Evolutionary conservation across 2,329 filamentous ascomycete species (phyloP), one percentile per base, ranked within the genome.

Genomic region (Alternaria infectoria): DNA sequence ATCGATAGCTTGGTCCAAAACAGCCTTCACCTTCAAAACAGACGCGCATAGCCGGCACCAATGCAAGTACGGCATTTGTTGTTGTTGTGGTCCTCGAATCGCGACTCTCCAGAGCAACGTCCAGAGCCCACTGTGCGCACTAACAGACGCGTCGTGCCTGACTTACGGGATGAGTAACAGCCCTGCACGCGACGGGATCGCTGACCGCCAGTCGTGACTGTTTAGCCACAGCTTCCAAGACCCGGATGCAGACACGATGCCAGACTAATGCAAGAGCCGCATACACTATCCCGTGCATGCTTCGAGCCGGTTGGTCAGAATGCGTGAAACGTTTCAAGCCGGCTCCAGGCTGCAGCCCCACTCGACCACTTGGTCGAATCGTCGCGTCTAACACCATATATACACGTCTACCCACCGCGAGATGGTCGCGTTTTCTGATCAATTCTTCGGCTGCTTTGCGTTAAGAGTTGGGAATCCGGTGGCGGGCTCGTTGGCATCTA

Each of bases 391-490:
- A 74, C 69, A 77, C 75, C 71, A 75, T 75, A 76, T 73, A 70
- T 69, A 77, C 75, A 77, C 75, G 74, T 70, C 69, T 72, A 72
- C 72, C 70, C 72, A 80, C 73, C 78, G 79, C 73, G 79, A 75
- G 64, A 80, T 80, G 65, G 79, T 81, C 79, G 79, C 73, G 79
- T 79, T 80, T 78, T 76, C 58, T 65, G 54, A 65, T 73, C 77
- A 72, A 74, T 78, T 66, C 54, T 71, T 69, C 69, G 74, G 60
- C 75, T 73, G 62, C 46, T 73, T 75, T 65, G 60, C 71, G 69
- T 59, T 45, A 72, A 69, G 61, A 69, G 69, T 64, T 67, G 66
- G 55, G 54, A 56, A 54, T 57, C 59, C 67, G 54, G 59, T 57
- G 61, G 55, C 54, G 55, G 57, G 60, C 62, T 63, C 64, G 55